These are phyloP conservation scores for Cucurbitaria berberidis DNA, from an alignment of 2,329 filamentous ascomycete species.

Conservation along the genomic window DNA sequence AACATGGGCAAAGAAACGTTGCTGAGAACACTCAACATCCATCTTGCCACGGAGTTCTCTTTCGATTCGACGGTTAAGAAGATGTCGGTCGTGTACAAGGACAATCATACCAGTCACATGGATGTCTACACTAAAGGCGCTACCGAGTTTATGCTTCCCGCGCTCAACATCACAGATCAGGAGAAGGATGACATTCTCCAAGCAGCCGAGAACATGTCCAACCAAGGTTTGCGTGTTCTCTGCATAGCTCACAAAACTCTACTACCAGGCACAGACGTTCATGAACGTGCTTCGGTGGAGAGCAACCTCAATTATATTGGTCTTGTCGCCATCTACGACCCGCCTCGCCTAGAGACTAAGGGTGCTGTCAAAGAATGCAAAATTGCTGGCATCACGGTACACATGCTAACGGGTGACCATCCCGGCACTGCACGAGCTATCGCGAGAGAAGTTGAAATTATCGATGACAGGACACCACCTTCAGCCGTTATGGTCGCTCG, in stretches of 20 bases:
- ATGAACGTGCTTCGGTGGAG: conserved; percentile 67
- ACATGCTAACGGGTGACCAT: conserved; percentile 59
- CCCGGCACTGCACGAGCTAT: conserved; percentile 55
- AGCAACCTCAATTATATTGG: conserved; percentile 74
- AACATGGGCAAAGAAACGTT: conserved; percentile 44
- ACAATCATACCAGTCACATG: conserved; percentile 33
- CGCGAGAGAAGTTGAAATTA: conserved; percentile 55
- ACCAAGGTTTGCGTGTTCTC: conserved; percentile 47
- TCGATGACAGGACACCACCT: conserved; percentile 32
- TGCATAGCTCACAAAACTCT: conserved; percentile 47
- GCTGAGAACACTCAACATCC: conserved; percentile 33
- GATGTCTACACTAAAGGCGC: conserved; percentile 50
- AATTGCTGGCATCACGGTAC: conserved; percentile 55
- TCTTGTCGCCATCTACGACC: conserved; percentile 86
- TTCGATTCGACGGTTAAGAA: conserved; percentile 51
- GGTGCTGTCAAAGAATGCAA: conserved; percentile 55
- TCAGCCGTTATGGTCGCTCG: conserved; percentile 52
- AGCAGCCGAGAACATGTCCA: conserved; percentile 46
- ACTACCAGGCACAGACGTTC: conserved; percentile 33
- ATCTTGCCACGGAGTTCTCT: conserved; percentile 47
- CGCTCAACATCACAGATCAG: conserved; percentile 38
- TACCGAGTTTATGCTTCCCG: conserved; percentile 46
- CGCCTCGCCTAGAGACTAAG: conserved; percentile 80
- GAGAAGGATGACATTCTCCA: conserved; percentile 37
- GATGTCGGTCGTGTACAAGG: conserved; percentile 49